phyloP scores from a whole-genome alignment of 306 rosid species.

The Clitoria ternatea region DNA sequence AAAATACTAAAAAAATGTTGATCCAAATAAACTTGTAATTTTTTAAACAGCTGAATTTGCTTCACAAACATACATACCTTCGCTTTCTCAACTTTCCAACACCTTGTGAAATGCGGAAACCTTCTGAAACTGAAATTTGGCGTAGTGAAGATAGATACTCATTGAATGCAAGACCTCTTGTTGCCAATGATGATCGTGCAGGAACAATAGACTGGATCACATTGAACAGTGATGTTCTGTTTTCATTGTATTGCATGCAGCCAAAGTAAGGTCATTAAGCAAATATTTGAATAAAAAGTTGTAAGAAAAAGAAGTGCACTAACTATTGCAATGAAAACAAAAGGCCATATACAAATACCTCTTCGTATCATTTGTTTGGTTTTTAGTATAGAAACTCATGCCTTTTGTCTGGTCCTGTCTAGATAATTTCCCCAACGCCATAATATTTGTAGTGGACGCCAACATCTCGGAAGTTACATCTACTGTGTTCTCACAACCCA shows the following conservation, averaged over 20 bases:
- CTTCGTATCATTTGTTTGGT: slow-evolving; percentile 19
- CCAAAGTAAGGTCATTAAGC: slow-evolving; percentile 8
- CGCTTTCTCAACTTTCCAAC: slow-evolving; percentile 39
- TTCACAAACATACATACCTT: slow-evolving; percentile 46
- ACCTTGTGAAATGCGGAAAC: slow-evolving; percentile 51
- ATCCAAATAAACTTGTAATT: no score
- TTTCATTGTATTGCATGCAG: slow-evolving; percentile 44
- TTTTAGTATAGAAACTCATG: slow-evolving; percentile 14
- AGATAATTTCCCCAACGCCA: slow-evolving; percentile 55
- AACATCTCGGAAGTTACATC: slow-evolving; percentile 63
- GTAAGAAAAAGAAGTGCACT: background rate
- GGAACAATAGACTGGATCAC: slow-evolving; percentile 58
- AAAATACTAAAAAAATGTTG: no score
- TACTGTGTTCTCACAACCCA: slow-evolving; percentile 36
- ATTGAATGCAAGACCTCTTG: slow-evolving; percentile 44
- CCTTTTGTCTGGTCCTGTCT: slow-evolving; percentile 35
- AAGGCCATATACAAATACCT: slow-evolving; percentile 52
- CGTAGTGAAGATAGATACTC: slow-evolving; percentile 79
- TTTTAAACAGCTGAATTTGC: background rate
- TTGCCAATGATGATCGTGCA: slow-evolving; percentile 35
- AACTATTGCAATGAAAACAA: slow-evolving; percentile 2
- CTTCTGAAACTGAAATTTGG: slow-evolving; percentile 65
- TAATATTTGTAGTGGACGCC: slow-evolving; percentile 45
- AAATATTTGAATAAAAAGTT: background rate
- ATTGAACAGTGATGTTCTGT: slow-evolving; percentile 33